Base-by-base conservation (phyloP, 1,284 basidiomycete species). In the Dichomitus squalens region DNA sequence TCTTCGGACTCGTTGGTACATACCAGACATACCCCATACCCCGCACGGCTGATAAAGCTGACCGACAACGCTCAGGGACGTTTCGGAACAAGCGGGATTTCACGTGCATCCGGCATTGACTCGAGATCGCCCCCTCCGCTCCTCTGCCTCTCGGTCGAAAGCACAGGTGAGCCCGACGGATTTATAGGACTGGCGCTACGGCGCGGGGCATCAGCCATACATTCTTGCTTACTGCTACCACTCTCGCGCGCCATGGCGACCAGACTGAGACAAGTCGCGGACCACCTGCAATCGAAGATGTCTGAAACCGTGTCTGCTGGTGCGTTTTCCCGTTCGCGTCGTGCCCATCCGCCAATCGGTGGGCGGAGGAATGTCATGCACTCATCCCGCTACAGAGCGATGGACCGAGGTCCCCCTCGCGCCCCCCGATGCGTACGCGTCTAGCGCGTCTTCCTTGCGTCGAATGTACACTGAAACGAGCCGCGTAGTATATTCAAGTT, bases 401-500 rank as follows among this genome's bases (percentile, higher is more conserved):
- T 92, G 89, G 88, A 76, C 85, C 57, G 70, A 76, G 53, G 88
- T 93, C 23, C 88, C 90, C 33, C 84, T 91, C 59, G 91, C 92
- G 29, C 92, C 92, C 40, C 88, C 90, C 21, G 91, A 93, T 70
- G 90, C 87, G 71, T 72, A 36, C 36, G 71, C 55, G 38, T 29
- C 31, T 36, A 33, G 14, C 38, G 20, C 9, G 8, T 18, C 12
- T 29, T 33, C 25, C n/a, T 16, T 4, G 31, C 9, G 18, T 47
- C 33, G 18, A 27, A 44, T 20, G 46, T 23, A 38, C 29, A 23
- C 55, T 59, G 48, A 57, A 14, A 21, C n/a, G 23, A 31, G n/a
- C 34, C 55, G 29, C 43, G 55, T 65, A 93, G 93, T 73, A 97
- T 97, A 73, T 96, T 97, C 83, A 89, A 95, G 77, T 83, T 98